phyloP scores from a whole-genome alignment of 208 protist genomes.

The Crithidia fasciculata region DNA sequence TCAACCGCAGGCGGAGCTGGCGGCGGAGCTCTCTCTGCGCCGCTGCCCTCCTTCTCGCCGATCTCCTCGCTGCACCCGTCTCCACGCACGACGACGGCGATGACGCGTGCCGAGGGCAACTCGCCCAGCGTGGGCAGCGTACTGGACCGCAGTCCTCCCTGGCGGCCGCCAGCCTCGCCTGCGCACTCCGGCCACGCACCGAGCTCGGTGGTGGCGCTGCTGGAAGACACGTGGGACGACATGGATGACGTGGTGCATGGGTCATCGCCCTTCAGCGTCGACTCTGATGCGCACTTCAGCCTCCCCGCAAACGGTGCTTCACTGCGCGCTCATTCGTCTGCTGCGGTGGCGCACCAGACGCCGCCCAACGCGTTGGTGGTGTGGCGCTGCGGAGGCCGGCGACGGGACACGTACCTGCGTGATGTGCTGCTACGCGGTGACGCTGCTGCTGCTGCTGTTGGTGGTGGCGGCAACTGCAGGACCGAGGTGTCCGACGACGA shows the following conservation, averaged over 20 bases:
- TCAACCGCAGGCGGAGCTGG: no score
- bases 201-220: slow-evolving; percentile 2
- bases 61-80: neutral
- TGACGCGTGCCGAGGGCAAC: neutral
- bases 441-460: no score
- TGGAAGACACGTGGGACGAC: slow-evolving; percentile 29
- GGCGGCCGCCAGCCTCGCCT: slow-evolving; percentile 20
- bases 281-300: neutral
- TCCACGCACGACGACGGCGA: neutral
- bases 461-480: no score
- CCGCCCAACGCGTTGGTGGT: slow-evolving; percentile 36
- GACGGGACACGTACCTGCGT: slow-evolving; percentile 27
- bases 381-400: slow-evolving; percentile 29
- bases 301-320: neutral
- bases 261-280: neutral
- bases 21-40: neutral
- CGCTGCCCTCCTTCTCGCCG: neutral
- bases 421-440: slow-evolving; percentile 21
- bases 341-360: slow-evolving; percentile 13
- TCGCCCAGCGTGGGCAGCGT: slow-evolving; percentile 5
- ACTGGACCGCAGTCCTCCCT: slow-evolving; percentile 8
- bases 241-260: slow-evolving; percentile 8
- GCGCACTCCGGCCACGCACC: slow-evolving; percentile 11
- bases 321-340: neutral
- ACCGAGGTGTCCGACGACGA: neutral